phyloP scores from a whole-genome alignment of 1,284 basidiomycete species.

The Meira nashicola region DNA sequence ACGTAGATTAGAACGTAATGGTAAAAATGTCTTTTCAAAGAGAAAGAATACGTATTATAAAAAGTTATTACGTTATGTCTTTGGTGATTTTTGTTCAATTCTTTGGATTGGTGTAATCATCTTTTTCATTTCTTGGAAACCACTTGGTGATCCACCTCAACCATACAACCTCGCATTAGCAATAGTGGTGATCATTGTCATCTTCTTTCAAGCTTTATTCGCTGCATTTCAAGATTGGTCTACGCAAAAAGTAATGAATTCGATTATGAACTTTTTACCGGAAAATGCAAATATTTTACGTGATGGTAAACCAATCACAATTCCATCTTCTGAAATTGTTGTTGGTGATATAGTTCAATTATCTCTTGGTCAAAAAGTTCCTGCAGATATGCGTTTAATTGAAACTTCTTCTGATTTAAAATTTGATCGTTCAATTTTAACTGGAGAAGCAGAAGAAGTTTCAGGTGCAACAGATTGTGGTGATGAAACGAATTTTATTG shows the following conservation, averaged over 20 bases:
- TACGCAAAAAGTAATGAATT: constrained; percentile 97
- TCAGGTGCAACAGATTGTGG: constrained; percentile 16
- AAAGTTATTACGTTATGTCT: no score
- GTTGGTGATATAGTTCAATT: constrained; percentile 60
- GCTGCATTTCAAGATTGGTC: constrained; percentile 74
- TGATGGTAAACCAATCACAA: constrained; percentile 23
- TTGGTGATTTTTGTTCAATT: no score
- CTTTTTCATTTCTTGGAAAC: no score
- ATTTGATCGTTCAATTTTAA: constrained; percentile 41
- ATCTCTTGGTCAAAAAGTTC: constrained; percentile 35
- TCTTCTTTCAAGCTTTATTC: no score
- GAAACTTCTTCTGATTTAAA: constrained; percentile 23
- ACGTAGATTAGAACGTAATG: no score
- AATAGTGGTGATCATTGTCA: no score
- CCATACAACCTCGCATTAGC: no score
- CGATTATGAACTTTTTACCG: constrained; percentile 96
- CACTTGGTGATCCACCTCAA: no score
- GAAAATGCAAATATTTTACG: constrained; percentile 72
- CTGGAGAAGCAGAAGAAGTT: constrained; percentile 38
- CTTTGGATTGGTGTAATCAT: no score
- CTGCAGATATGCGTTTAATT: constrained; percentile 39
- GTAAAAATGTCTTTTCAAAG: no score
- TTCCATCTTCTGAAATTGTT: constrained; percentile 22
- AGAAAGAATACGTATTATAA: no score
- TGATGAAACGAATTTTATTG: no score